Evolutionary conservation across 2,329 filamentous ascomycete genomes (phyloP), one percentile per base, ranked within the genome.

Genomic region (Fusarium newnesense): DNA sequence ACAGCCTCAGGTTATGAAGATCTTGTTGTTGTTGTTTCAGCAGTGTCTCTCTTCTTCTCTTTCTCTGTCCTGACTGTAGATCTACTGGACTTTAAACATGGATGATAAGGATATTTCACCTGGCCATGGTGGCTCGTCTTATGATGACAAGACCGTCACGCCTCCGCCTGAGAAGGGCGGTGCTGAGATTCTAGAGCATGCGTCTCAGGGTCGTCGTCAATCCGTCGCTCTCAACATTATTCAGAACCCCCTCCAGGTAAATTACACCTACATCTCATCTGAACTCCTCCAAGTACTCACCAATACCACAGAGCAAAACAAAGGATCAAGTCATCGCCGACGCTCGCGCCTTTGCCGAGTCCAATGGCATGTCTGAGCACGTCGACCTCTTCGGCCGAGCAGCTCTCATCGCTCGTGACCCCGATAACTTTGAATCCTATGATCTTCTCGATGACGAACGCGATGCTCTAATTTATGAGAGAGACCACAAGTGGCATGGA

Each of bases 401-500:
- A 4, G 67, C 67, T 4, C 67, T 65, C 7, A 49, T 69, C n/a
- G 67, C 67, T 1, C 67, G 67, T 8, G 67, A 69, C 21, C 46
- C 60, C 16, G 52, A 69, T 1, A 43, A 24, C 30, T 69, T 69
- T 18, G 52, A 69, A 12, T 43, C 50, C 0, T 13, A 58, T 7
- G 52, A 69, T 4, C 71, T 74, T 49, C 64, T 49, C 24, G 75
- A 76, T 5, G 66, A 64, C 21, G 76, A 78, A 34, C 60, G 70
- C 60, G 80, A 83, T n/a, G 84, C 84, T 21, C 85, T 96, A 21
- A 83, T 84, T 47, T 84, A 89, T 46, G 92, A 94, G 79, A 82
- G 86, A 47, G 84, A 87, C 9, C 91, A 94, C 85, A 90, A 89
- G 75, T 94, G 92, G 89, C 85, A 86, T 64, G 87, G 91, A 67